Conservation (phyloP, 176 grass and related monocot genomes). For the Avena insularis region DNA sequence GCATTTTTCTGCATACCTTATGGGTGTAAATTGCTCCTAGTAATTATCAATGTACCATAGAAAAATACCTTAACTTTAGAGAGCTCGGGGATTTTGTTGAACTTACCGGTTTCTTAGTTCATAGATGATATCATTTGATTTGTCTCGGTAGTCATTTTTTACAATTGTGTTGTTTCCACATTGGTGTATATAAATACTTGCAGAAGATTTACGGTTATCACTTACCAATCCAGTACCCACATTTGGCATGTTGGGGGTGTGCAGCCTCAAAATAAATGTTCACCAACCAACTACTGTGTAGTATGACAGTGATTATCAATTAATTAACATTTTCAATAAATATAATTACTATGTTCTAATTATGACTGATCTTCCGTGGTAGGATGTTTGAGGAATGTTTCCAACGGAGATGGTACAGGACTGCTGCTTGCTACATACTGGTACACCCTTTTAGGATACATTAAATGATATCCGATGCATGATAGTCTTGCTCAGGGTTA, state of each 20-base stretch:
- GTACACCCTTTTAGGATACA: constrained; percentile 39
- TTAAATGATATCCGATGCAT: not conserved
- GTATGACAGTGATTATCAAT: not conserved
- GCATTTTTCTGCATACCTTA: constrained; percentile 13
- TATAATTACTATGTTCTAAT: constrained; percentile 16
- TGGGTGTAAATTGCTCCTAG: constrained; percentile 16
- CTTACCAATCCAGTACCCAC: not conserved
- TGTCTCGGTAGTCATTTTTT: not conserved
- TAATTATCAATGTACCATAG: not conserved
- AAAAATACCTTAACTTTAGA: not conserved
- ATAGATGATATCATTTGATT: constrained; percentile 20
- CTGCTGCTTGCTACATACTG: constrained; percentile 99
- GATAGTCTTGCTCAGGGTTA: constrained; percentile 24
- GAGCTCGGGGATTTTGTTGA: constrained; percentile 5
- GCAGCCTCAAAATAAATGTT: constrained; percentile 11
- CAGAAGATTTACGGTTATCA: not conserved
- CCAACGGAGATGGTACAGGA: constrained; percentile 96
- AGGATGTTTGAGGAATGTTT: constrained; percentile 99
- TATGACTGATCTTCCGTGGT: constrained; percentile 39
- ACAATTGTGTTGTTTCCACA: constrained; percentile 16
- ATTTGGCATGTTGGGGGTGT: not conserved
- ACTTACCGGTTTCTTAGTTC: not conserved
- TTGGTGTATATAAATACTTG: constrained; percentile 20
- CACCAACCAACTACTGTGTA: not conserved
- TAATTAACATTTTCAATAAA: constrained; percentile 21